phyloP scores from a whole-genome alignment of 2,329 filamentous ascomycete genomes.

The Endocalyx cinctus region DNA sequence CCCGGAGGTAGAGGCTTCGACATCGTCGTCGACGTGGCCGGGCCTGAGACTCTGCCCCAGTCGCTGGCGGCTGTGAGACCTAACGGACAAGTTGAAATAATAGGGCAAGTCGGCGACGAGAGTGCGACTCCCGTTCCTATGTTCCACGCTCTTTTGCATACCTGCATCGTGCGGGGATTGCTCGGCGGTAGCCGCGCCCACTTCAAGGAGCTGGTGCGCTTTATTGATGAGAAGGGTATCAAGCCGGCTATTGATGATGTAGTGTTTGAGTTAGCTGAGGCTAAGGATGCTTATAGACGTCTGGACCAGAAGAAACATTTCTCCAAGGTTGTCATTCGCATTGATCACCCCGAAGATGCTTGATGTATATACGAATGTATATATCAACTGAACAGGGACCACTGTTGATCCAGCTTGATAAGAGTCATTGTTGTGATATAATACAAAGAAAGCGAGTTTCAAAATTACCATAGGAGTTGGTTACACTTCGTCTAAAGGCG shows the following conservation, averaged over 20 bases:
- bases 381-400: too few relatives aligned
- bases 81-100: conserved; percentile 29
- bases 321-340: conserved; percentile 29
- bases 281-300: conserved; percentile 27
- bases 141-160: conserved; percentile 18
- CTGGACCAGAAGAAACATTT: conserved; percentile 31
- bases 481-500: too few relatives aligned
- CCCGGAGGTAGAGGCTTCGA: conserved; percentile 50
- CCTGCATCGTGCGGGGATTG: conserved; percentile 25
- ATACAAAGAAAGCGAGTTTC: too few relatives aligned
- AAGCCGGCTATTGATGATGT: conserved; percentile 26
- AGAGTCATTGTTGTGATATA: too few relatives aligned
- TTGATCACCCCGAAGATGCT: too few relatives aligned
- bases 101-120: conserved; percentile 26
- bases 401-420: too few relatives aligned
- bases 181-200: conserved; percentile 21
- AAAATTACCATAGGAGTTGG: too few relatives aligned
- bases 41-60: conserved; percentile 53
- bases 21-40: conserved; percentile 61
- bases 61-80: conserved; percentile 44
- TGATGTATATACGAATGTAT: too few relatives aligned
- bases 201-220: conserved; percentile 24
- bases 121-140: conserved; percentile 24
- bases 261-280: conserved; percentile 25
- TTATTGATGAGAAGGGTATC: conserved; percentile 27